Evolutionary conservation across 2,329 filamentous ascomycete species (phyloP).

Genomic region (Microsporum canis): DNA sequence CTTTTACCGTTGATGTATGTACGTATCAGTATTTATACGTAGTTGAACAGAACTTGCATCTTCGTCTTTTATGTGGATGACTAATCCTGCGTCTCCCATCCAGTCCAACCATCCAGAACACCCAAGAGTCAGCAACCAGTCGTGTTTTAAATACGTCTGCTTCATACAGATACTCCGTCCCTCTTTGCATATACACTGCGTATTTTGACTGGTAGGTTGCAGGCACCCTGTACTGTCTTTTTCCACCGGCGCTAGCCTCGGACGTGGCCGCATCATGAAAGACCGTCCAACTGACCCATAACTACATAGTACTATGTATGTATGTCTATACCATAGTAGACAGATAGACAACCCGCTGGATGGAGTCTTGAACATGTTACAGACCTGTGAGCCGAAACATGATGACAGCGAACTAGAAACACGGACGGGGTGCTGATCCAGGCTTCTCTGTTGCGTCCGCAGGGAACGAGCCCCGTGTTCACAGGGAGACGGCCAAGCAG

Average conservation of each 20-base stretch:
- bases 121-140: background rate
- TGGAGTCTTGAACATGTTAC: background rate
- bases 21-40: background rate
- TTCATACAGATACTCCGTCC: background rate
- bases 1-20: background rate
- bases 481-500: background rate
- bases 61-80: background rate
- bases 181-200: background rate
- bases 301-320: too few relatives aligned
- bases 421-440: background rate
- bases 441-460: background rate
- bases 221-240: background rate
- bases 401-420: background rate
- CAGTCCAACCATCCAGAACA: too few relatives aligned
- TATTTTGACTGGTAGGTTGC: background rate
- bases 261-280: background rate
- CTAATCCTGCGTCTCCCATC: background rate
- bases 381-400: background rate
- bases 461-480: background rate
- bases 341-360: background rate
- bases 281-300: too few relatives aligned
- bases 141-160: background rate
- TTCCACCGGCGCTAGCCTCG: background rate
- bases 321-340: background rate
- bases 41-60: background rate